Evolutionary conservation across 768 basidiomycete genomes (phyloP).

Genomic region (Astraeus odoratus): DNA sequence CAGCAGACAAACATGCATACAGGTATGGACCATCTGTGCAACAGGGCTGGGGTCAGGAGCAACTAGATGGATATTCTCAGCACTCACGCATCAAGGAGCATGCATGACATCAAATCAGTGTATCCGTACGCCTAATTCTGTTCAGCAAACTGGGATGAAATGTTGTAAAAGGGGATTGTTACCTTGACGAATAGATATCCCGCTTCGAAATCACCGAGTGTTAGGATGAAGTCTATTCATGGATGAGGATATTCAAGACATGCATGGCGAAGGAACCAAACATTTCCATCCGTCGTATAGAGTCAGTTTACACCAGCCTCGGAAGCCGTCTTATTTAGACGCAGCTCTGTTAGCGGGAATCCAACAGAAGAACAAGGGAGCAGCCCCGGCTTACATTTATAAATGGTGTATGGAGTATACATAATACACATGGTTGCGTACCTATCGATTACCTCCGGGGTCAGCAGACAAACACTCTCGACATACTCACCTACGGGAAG

Average conservation of each 20-base stretch:
- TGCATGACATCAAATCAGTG: constrained; percentile 74
- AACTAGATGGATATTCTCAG: background rate
- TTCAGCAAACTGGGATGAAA: background rate
- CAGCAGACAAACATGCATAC: constrained; percentile 71
- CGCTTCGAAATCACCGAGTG: constrained; percentile 71
- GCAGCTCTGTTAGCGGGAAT: background rate
- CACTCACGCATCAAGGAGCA: constrained; percentile 71
- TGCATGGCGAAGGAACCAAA: constrained; percentile 15
- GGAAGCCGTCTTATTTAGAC: constrained; percentile 51
- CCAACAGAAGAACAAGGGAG: background rate
- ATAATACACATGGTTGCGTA: constrained; percentile 63
- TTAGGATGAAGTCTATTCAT: constrained; percentile 56
- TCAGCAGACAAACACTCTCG: background rate
- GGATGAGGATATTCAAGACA: constrained; percentile 13
- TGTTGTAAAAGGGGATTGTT: background rate
- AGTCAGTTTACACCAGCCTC: constrained; percentile 67
- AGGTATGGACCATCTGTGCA: constrained; percentile 68
- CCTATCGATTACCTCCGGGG: constrained; percentile 27
- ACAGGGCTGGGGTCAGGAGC: background rate
- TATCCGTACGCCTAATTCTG: constrained; percentile 57
- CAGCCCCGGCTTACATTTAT: constrained; percentile 53
- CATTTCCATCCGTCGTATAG: constrained; percentile 75
- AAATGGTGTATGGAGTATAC: constrained; percentile 81
- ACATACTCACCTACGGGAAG: constrained; percentile 49
- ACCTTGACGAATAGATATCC: constrained; percentile 75